phyloP scores from a whole-genome alignment of 805 yeast species.

The Nakazawaea holstii region DNA sequence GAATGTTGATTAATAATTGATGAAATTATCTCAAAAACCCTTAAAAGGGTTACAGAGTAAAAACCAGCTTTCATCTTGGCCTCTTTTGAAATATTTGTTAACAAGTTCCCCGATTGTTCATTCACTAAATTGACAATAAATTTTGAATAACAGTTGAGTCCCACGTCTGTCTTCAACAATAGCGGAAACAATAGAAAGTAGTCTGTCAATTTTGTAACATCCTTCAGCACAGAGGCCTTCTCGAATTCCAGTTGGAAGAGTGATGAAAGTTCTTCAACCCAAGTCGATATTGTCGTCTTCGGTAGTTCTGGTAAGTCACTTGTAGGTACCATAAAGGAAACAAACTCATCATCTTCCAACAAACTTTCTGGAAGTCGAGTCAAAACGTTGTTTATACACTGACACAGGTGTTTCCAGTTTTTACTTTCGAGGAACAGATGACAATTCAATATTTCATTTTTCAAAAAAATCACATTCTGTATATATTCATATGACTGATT shows the following conservation, averaged over 20 bases:
- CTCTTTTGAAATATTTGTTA: constrained; percentile 38
- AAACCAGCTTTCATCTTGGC: constrained; percentile 38
- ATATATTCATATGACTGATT: constrained; percentile 59
- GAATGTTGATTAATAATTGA: constrained; percentile 83
- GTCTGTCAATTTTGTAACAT: constrained; percentile 66
- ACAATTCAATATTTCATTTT: constrained; percentile 59
- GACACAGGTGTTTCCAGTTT: constrained; percentile 78
- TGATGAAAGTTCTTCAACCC: constrained; percentile 53
- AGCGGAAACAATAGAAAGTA: constrained; percentile 87
- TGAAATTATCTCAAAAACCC: constrained; percentile 78
- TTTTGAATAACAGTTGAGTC: constrained; percentile 75
- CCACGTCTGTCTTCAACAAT: constrained; percentile 64
- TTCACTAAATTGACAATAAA: constrained; percentile 84
- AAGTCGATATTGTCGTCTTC: constrained; percentile 41
- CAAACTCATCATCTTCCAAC: constrained; percentile 55
- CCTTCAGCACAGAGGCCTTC: constrained; percentile 58
- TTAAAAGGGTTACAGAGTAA: constrained; percentile 56
- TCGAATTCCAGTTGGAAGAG: constrained; percentile 61
- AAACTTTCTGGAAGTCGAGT: constrained; percentile 48
- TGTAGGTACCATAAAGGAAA: constrained; percentile 79
- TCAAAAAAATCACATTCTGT: constrained; percentile 57
- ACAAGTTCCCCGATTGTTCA: constrained; percentile 65
- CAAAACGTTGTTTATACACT: constrained; percentile 48
- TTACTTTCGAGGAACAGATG: constrained; percentile 60
- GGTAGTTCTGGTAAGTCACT: constrained; percentile 83